phyloP scores from a whole-genome alignment of 106 monocot genomes.

The Dioscorea dumetorum region DNA sequence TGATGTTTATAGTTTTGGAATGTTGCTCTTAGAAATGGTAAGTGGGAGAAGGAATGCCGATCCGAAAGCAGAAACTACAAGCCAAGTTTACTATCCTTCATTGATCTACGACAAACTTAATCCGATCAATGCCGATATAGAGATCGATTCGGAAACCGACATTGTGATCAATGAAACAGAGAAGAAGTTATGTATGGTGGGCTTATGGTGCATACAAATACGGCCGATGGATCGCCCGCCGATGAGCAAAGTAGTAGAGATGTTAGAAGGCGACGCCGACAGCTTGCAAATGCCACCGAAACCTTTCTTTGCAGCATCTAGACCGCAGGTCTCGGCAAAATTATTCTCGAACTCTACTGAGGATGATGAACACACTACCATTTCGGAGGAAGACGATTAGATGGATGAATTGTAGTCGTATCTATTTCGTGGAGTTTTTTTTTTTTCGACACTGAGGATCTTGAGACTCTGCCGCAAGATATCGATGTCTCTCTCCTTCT shows the following conservation, averaged over 20 bases:
- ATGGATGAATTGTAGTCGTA: too few relatives aligned
- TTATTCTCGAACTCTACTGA: too few relatives aligned
- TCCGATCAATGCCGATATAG: neutral
- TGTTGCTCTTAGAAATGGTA: neutral
- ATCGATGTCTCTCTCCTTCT: constrained; percentile 65
- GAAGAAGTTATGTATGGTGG: neutral
- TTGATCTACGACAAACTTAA: neutral
- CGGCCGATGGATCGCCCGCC: neutral
- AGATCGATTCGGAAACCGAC: neutral
- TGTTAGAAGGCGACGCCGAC: constrained; percentile 3
- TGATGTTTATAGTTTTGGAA: neutral
- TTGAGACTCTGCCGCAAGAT: constrained; percentile 72
- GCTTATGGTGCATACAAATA: constrained; percentile 5
- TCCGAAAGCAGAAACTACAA: neutral
- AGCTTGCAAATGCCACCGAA: too few relatives aligned
- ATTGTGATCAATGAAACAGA: neutral
- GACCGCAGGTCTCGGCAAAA: too few relatives aligned
- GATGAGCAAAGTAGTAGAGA: constrained; percentile 9
- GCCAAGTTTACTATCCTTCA: neutral
- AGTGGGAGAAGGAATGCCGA: neutral
- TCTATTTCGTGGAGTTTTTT: neutral
- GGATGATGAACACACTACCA: too few relatives aligned
- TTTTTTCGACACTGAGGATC: constrained; percentile 37
- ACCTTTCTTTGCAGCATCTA: too few relatives aligned
- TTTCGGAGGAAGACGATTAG: too few relatives aligned